Evolutionary conservation across 73 alveolate genomes (phyloP).

Genomic region (Breviolum minutum): DNA sequence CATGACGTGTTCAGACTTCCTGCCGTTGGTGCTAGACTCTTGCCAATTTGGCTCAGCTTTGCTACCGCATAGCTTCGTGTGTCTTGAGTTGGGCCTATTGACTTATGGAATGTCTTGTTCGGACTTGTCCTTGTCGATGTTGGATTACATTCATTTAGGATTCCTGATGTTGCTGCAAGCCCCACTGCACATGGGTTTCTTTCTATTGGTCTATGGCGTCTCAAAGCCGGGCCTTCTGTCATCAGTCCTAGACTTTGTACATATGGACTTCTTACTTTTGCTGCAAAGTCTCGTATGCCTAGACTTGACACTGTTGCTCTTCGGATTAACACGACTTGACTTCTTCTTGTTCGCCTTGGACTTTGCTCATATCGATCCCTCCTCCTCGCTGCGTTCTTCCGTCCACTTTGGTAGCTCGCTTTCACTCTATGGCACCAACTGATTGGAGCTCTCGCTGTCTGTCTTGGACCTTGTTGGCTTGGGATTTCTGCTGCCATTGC

Average conservation of each 20-base stretch:
- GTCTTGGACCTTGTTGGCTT: conserved; percentile 35
- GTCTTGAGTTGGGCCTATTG: neutral
- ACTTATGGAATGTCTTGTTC: conserved; percentile 41
- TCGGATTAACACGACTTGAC: conserved; percentile 30
- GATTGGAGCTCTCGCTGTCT: neutral
- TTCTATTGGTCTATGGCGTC: conserved; percentile 25
- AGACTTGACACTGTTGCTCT: neutral
- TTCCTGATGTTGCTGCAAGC: neutral
- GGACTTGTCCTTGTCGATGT: neutral
- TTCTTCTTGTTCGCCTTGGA: neutral
- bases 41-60: neutral
- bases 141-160: conserved; percentile 19
- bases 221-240: neutral
- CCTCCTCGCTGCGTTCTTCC: neutral
- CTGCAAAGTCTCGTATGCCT: neutral
- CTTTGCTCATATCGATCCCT: neutral
- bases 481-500: neutral
- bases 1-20: conserved; percentile 14
- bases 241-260: conserved; percentile 4
- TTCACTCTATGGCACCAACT: neutral
- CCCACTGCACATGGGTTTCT: neutral
- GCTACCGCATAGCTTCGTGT: neutral
- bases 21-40: neutral
- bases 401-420: neutral
- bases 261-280: neutral